Conservation (phyloP, 2,329 filamentous ascomycete species). For the Fusarium lyarnte region DNA sequence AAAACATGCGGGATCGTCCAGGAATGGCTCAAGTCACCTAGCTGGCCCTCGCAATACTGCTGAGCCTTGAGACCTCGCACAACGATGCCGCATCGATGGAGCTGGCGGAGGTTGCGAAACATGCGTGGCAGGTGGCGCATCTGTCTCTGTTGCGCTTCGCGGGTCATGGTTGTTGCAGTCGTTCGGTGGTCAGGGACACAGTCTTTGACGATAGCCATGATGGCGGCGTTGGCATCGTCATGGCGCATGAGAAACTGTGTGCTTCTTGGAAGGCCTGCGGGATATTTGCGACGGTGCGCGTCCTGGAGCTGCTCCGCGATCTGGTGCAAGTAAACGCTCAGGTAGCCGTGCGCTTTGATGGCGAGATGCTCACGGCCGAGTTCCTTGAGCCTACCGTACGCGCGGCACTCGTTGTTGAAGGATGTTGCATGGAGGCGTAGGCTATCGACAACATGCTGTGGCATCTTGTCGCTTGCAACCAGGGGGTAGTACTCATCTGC, state of each 20-base stretch:
- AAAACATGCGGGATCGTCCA: slow-evolving; percentile 21
- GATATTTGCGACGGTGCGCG: too few relatives aligned
- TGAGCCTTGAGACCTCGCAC: slow-evolving; percentile 1
- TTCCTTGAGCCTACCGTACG: slow-evolving; percentile 23
- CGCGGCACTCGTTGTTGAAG: slow-evolving; percentile 22
- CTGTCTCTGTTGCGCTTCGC: background rate
- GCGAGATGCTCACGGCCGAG: slow-evolving; percentile 4
- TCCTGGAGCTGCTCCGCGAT: too few relatives aligned
- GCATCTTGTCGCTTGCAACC: too few relatives aligned
- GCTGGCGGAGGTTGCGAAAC: background rate
- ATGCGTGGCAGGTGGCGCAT: background rate
- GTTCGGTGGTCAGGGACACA: background rate
- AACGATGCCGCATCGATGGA: slow-evolving; percentile 16
- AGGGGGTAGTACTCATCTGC: too few relatives aligned
- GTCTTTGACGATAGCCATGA: slow-evolving; percentile 30
- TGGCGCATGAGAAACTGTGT: too few relatives aligned
- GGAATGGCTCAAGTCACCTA: slow-evolving; percentile 3
- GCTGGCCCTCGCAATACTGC: slow-evolving; percentile 7
- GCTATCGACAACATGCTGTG: background rate
- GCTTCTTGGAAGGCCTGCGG: too few relatives aligned
- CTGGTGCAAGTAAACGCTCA: too few relatives aligned
- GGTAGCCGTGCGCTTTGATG: slow-evolving; percentile 9
- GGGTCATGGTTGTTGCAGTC: fast-evolving
- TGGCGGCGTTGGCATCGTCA: too few relatives aligned
- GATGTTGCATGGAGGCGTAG: background rate